Evolutionary conservation across 495 filamentous ascomycete genomes (phyloP).

Genomic region (Lasiosphaeriaceae sp.): DNA sequence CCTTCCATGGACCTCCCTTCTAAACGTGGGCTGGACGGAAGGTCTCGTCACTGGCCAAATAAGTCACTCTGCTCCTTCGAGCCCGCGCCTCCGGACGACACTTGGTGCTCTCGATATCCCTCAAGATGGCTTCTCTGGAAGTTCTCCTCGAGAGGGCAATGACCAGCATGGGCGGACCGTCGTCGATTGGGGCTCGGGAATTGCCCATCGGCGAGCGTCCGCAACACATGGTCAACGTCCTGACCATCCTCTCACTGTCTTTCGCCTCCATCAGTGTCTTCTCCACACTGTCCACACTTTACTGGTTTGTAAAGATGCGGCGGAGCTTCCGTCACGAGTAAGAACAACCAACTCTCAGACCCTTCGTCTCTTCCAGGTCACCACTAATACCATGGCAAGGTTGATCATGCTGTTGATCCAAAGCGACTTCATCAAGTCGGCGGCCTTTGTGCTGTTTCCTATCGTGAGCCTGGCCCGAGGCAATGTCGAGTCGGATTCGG

Average conservation of each 20-base stretch:
- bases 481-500: conserved; percentile 43
- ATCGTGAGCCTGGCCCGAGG: conserved; percentile 47
- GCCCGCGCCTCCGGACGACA: not conserved
- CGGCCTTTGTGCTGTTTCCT: conserved; percentile 62
- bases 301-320: conserved; percentile 73
- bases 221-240: conserved; percentile 6
- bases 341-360: conserved; percentile 18
- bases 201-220: not conserved
- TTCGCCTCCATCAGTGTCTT: conserved; percentile 50
- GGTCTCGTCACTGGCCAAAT: conserved; percentile 10
- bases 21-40: conserved; percentile 17
- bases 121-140: not conserved
- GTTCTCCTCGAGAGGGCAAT: conserved; percentile 1
- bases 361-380: not conserved
- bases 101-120: not conserved
- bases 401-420: conserved; percentile 68
- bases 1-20: conserved; percentile 9
- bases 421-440: conserved; percentile 63
- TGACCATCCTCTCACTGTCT: conserved; percentile 24
- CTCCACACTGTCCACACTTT: conserved; percentile 50
- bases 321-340: conserved; percentile 72
- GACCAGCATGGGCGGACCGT: not conserved
- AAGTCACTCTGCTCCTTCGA: not conserved
- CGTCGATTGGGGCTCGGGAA: not conserved
- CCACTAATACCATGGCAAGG: conserved; percentile 32